Evolutionary conservation across 169 alveolate species (phyloP).

Genomic region (Plasmodium knowlesi): DNA sequence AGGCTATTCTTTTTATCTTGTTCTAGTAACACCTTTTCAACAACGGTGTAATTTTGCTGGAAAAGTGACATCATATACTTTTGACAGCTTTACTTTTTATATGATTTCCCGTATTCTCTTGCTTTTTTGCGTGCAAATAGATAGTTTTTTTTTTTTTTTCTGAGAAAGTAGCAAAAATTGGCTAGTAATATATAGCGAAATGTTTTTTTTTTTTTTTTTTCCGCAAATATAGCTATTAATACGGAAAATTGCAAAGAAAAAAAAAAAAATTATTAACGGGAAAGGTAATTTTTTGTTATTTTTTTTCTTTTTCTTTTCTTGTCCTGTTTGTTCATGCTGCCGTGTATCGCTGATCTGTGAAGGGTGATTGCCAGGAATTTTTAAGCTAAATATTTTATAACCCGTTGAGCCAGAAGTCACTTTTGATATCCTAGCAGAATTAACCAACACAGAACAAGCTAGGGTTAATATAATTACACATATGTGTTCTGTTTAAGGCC

Average conservation of each 20-base stretch:
- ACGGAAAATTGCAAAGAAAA: background rate
- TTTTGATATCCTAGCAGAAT: background rate
- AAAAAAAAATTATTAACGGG: background rate
- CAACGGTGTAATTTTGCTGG: background rate
- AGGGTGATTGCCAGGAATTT: background rate
- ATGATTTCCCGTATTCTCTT: background rate
- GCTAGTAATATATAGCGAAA: background rate
- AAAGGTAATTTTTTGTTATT: background rate
- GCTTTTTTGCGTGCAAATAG: background rate
- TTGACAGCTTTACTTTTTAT: background rate
- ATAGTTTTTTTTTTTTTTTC: background rate
- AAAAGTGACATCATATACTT: background rate
- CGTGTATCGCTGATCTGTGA: background rate
- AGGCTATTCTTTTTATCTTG: background rate
- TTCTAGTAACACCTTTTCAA: background rate
- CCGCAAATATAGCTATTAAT: background rate
- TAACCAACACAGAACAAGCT: background rate
- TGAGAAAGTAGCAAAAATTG: background rate
- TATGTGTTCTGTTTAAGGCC: background rate
- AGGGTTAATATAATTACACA: background rate
- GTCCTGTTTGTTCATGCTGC: background rate
- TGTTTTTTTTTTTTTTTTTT: conserved; percentile 20
- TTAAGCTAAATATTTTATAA: background rate
- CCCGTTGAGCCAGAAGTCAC: background rate
- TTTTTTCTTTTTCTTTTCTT: background rate